Conservation (phyloP, 2,329 filamentous ascomycete genomes). For the Thyridium curvatum region DNA sequence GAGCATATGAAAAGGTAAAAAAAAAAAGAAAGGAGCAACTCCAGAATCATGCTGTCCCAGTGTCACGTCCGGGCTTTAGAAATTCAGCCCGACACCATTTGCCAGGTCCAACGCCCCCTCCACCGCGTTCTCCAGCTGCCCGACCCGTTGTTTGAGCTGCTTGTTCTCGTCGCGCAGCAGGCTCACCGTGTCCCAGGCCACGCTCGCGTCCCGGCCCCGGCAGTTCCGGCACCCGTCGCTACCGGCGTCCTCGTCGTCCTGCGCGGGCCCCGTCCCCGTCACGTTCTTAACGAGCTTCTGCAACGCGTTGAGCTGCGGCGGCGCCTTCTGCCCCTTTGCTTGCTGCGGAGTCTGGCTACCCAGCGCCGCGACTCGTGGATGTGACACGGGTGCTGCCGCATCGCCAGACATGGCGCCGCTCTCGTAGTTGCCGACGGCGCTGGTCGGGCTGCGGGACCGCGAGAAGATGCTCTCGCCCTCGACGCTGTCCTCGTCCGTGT, state of each 20-base stretch:
- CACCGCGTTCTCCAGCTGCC: conserved; percentile 51
- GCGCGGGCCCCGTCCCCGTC: conserved; percentile 21
- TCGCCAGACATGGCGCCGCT: background rate
- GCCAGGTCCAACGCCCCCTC: conserved; percentile 55
- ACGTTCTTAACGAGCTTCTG: conserved; percentile 42
- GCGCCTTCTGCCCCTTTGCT: conserved; percentile 14
- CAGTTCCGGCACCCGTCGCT: conserved; percentile 46
- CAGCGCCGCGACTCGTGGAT: conserved; percentile 11
- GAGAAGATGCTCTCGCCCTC: conserved; percentile 54
- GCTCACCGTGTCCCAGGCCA: conserved; percentile 61
- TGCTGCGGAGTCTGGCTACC: conserved; percentile 8
- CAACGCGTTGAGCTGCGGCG: conserved; percentile 35
- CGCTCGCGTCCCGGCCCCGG: conserved; percentile 48
- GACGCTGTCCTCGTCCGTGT: conserved; percentile 39
- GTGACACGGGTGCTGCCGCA: conserved; percentile 5
- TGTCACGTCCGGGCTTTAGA: background rate
- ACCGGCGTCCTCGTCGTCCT: conserved; percentile 15
- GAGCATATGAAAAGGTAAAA: conserved; percentile 1
- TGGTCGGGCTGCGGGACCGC: conserved; percentile 50
- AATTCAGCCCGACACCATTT: conserved; percentile 44
- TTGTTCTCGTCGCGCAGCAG: conserved; percentile 56
- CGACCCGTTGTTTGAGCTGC: conserved; percentile 52
- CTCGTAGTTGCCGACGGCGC: conserved; percentile 23
- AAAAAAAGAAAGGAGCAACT: conserved; percentile 5
- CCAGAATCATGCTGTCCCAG: background rate